Evolutionary conservation across 2,329 filamentous ascomycete genomes (phyloP).

Genomic region (Grosmannia serpens): DNA sequence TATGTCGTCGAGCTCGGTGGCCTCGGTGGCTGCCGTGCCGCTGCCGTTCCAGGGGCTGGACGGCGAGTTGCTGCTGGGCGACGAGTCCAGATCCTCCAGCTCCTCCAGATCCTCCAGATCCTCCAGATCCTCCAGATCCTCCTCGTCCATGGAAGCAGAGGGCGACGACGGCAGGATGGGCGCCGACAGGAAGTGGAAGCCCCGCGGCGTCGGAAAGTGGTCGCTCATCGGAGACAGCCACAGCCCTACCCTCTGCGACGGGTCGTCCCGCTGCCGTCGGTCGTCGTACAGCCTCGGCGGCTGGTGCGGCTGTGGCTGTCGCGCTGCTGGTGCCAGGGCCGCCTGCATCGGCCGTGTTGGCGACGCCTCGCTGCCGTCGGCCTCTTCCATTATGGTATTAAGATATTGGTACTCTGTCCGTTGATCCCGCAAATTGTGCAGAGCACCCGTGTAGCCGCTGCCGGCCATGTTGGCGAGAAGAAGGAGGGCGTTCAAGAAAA

Average conservation of each 20-base stretch:
- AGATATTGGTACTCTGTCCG: constrained; percentile 35
- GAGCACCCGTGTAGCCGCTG: constrained; percentile 26
- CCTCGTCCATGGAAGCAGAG: constrained; percentile 40
- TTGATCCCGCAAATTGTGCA: constrained; percentile 45
- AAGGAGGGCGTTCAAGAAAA: constrained; percentile 4
- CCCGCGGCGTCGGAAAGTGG: constrained; percentile 63
- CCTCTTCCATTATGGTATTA: constrained; percentile 54
- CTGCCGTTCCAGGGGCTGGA: constrained; percentile 46
- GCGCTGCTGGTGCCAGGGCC: not conserved
- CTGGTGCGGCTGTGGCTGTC: not conserved
- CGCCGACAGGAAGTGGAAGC: constrained; percentile 51
- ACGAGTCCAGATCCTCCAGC: constrained; percentile 17
- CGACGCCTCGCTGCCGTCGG: constrained; percentile 9
- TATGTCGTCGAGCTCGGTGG: constrained; percentile 72
- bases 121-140: constrained; percentile 15
- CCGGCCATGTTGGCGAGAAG: constrained; percentile 36
- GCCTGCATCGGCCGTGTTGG: constrained; percentile 1
- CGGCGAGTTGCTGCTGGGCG: constrained; percentile 15
- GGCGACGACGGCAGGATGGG: constrained; percentile 51
- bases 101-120: constrained; percentile 16
- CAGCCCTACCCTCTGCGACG: constrained; percentile 39
- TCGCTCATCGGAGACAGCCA: constrained; percentile 50
- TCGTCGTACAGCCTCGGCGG: constrained; percentile 29
- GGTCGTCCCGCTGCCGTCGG: constrained; percentile 13
- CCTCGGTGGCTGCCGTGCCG: constrained; percentile 45